Evolutionary conservation across 2,329 filamentous ascomycete genomes (phyloP), one percentile per base, ranked within the genome.

Genomic region (Metarhizium album): DNA sequence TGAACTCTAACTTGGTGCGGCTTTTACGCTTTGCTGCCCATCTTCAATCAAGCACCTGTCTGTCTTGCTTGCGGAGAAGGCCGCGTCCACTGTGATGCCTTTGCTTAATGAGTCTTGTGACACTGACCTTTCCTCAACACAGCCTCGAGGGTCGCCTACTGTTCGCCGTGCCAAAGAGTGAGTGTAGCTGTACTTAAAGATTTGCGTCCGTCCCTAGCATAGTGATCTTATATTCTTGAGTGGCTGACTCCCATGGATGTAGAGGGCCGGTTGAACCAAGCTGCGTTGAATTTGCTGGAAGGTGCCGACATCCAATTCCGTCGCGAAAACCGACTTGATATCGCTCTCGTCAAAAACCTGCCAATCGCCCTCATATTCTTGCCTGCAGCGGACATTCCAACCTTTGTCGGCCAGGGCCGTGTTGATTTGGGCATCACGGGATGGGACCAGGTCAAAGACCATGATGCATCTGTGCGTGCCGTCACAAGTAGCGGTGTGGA

Each of bases 141-240:
- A 95, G 90, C 74, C 79, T 96, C 66, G 89, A 93, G 76, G 90
- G 91, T 64, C 86, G 93, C 58, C 79, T 97, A 52, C 80, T 97
- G 55, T 96, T 98, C 66, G 93, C 93, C 55, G 88, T 98, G n/a
- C 93, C 93, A 54, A 98, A 98, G 74, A 98, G 89, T 90, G 74
- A 75, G 87, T 82, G 43, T 14, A 9, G 9, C 8, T 24, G n/a
- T 4, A 33, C 22, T 4, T 29, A 2, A 18, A 35, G n/a, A 20
- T 20, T 23, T 24, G 5, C 20, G 37, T 38, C 16, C 7, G 13
- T 24, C 13, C 2, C 20, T 8, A 23, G 14, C 40, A 24, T n/a
- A 14, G 40, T 20, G 20, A 4, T n/a, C 4, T 43, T 9, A 16
- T 6, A 43, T 9, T 42, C 11, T 23, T 29, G 20, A 29, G 11